Conservation (phyloP, 1,284 basidiomycete genomes). For the Tylopilus sp. region DNA sequence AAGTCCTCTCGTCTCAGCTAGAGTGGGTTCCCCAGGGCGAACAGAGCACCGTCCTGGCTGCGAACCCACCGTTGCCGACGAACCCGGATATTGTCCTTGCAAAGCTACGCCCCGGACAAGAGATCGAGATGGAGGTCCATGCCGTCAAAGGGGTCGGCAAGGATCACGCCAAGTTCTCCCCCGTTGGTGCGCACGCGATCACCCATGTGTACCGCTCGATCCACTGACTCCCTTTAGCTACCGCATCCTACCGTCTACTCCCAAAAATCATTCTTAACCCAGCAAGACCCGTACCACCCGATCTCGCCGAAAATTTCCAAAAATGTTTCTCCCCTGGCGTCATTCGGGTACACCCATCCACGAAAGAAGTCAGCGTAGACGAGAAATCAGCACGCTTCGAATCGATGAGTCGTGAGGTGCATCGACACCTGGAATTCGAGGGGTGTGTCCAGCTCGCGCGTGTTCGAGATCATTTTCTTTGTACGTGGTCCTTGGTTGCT, state of each 20-base stretch:
- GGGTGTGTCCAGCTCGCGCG: conserved; percentile 82
- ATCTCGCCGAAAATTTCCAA: conserved; percentile 73
- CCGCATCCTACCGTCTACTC: conserved; percentile 91
- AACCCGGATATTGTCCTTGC: conserved; percentile 87
- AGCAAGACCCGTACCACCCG: conserved; percentile 60
- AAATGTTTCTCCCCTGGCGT: conserved; percentile 90
- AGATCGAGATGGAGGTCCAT: conserved; percentile 83
- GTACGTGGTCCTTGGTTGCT: conserved; percentile 43
- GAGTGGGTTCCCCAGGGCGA: conserved; percentile 86
- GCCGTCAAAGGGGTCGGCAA: conserved; percentile 94
- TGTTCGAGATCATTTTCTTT: conserved; percentile 92
- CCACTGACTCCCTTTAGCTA: conserved; percentile 50
- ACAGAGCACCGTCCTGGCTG: conserved; percentile 57
- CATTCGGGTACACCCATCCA: conserved; percentile 63
- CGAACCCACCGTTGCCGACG: conserved; percentile 62
- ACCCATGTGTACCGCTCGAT: not conserved
- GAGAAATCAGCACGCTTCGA: conserved; percentile 74
- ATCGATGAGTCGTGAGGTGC: conserved; percentile 89
- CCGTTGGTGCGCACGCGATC: conserved; percentile 70
- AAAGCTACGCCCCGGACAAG: conserved; percentile 91
- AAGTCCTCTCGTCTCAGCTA: conserved; percentile 79
- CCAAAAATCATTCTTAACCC: conserved; percentile 79
- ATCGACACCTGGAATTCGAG: conserved; percentile 89
- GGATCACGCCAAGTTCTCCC: conserved; percentile 96
- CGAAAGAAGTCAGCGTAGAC: conserved; percentile 59